phyloP scores from a whole-genome alignment of 352 stramenopile species.

The Globisporangium alternatum region DNA sequence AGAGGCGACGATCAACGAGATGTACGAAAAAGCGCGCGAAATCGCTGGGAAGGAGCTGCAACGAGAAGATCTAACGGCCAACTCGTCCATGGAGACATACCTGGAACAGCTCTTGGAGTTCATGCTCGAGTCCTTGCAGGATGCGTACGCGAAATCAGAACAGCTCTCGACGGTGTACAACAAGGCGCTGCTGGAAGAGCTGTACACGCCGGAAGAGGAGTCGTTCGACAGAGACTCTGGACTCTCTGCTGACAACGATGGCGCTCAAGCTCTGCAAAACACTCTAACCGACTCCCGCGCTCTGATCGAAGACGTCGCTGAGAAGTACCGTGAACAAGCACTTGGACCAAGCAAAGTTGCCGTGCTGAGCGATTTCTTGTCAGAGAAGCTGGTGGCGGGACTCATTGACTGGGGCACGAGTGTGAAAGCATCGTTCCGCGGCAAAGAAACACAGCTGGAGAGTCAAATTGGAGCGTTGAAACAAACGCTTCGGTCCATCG shows the following conservation, averaged over 20 bases:
- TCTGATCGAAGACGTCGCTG: constrained; percentile 36
- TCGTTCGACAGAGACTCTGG: constrained; percentile 11
- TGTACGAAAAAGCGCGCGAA: constrained; percentile 34
- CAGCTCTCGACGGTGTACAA: constrained; percentile 41
- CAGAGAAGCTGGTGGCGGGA: constrained; percentile 45
- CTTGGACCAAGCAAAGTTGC: constrained; percentile 27
- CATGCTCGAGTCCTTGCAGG: constrained; percentile 31
- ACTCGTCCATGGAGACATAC: constrained; percentile 37
- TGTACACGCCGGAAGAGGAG: constrained; percentile 26
- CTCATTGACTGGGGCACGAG: constrained; percentile 52
- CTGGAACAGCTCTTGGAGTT: constrained; percentile 51
- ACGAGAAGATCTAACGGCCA: constrained; percentile 39
- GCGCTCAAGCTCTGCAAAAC: constrained; percentile 33
- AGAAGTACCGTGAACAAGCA: constrained; percentile 39
- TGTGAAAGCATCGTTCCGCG: constrained; percentile 51
- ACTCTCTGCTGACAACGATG: constrained; percentile 22
- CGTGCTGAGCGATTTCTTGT: constrained; percentile 44
- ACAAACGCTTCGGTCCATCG: constrained; percentile 44
- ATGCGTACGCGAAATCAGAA: constrained; percentile 35
- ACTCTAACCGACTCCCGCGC: constrained; percentile 32
- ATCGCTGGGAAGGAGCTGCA: constrained; percentile 34
- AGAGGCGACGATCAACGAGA: constrained; percentile 27
- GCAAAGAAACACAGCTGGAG: constrained; percentile 35
- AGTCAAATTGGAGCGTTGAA: constrained; percentile 37
- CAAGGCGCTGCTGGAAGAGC: constrained; percentile 38